Base-by-base conservation (phyloP, 768 basidiomycete genomes). In the Grammothele lineata region DNA sequence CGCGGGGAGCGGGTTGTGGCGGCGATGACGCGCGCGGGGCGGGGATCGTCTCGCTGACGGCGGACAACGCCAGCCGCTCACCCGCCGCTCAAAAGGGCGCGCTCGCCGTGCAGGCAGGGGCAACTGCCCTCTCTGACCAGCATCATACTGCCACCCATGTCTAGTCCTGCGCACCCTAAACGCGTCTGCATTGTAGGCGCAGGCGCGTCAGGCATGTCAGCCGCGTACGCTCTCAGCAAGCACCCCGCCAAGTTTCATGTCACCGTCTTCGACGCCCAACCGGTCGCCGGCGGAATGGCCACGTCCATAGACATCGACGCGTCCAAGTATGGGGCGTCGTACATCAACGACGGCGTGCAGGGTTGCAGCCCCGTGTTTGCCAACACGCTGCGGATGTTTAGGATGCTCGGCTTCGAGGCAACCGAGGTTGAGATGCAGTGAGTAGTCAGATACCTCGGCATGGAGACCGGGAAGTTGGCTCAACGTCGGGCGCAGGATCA, bases 281-380 rank as follows among this genome's bases (percentile, higher is more conserved):
- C 39, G 23, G 55, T 62, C 21, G 46, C 61, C 0, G 65, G 62
- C 1, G 66, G 66, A 8, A 66, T 66, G 63, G 69, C 67, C 8
- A 69, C 64, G 22, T 67, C 65, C 22, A 56, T 66, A 18, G 50
- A 59, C 34, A 57, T 68, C 45, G 64, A 68, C 42, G 22, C 56
- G 12, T 48, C 43, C 26, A 57, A 58, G 40, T 68, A 56, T 47
- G 66, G 65, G 14, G 68, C 66, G 8, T 42, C 55, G 15, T 66
- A 65, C 51, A 67, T 70, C 56, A 67, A 69, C 47, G 68, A 67
- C 45, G 64, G 63, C 9, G 69, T 68, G 1, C 65, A 66, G 46
- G 66, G 65, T 1, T 67, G 63, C 50, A 66, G 61, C 37, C 69
- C 66, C 3, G 57, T 60, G n/a, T 69, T 68, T 36, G 59, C 58